phyloP scores from a whole-genome alignment of 257 asterid species.

The Solanum lignicaule region DNA sequence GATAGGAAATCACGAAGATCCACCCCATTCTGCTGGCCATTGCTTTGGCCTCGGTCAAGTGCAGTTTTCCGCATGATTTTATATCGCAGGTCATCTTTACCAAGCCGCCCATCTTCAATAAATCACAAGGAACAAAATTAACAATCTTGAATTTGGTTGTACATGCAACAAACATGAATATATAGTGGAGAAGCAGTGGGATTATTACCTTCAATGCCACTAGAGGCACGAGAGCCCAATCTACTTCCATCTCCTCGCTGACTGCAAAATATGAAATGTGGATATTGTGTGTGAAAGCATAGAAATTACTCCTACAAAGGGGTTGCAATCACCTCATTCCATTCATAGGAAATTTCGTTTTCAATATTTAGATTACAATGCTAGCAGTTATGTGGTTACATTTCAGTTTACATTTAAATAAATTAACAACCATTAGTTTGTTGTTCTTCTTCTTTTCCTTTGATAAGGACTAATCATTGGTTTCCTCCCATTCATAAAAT shows the following conservation, averaged over 20 bases:
- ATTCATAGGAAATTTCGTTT: neutral
- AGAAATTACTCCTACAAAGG: neutral
- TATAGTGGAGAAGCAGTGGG: neutral
- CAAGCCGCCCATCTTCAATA: conserved; percentile 39
- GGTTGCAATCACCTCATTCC: neutral
- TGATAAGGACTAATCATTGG: neutral
- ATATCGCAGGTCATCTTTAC: conserved; percentile 69
- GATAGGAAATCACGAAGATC: conserved; percentile 82
- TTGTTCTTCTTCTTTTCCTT: neutral
- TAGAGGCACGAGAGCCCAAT: conserved; percentile 16
- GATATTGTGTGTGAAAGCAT: neutral
- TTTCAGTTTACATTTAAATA: neutral
- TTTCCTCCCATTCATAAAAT: neutral
- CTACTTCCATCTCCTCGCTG: conserved; percentile 39
- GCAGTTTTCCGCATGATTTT: conserved; percentile 51
- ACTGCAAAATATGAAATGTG: conserved; percentile 35
- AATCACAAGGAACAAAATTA: conserved; percentile 12
- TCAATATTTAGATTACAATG: neutral
- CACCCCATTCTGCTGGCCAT: conserved; percentile 30
- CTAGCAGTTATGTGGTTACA: neutral
- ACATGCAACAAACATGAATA: conserved; percentile 4
- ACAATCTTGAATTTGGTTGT: conserved; percentile 4
- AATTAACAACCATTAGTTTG: neutral
- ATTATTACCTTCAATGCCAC: conserved; percentile 41
- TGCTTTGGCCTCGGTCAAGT: conserved; percentile 32